phyloP scores from a whole-genome alignment of 441 rosid genomes.

The Biscutella auriculata region DNA sequence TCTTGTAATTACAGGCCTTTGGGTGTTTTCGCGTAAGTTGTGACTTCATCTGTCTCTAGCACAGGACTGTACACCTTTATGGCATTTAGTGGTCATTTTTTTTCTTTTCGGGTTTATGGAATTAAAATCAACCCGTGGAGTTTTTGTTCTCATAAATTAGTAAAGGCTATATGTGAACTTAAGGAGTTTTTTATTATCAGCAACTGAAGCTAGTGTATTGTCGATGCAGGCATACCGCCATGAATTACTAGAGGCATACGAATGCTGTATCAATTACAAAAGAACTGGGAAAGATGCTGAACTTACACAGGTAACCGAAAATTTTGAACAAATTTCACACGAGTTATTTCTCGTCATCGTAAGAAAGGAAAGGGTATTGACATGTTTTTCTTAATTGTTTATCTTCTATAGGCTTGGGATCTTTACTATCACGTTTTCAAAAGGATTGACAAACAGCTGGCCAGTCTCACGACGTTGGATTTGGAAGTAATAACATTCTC shows the following conservation, averaged over 20 bases:
- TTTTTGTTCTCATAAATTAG: not conserved
- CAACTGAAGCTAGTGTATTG: constrained; percentile 13
- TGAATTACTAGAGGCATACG: constrained; percentile 90
- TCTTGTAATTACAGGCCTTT: not conserved
- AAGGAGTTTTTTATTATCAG: not conserved
- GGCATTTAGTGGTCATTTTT: constrained; percentile 1
- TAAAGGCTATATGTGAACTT: constrained; percentile 3
- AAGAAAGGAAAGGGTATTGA: not conserved
- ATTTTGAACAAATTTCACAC: not conserved
- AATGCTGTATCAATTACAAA: constrained; percentile 83
- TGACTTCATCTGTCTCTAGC: constrained; percentile 2
- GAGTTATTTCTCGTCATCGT: constrained; percentile 2
- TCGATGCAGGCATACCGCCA: constrained; percentile 77
- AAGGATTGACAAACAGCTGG: constrained; percentile 94
- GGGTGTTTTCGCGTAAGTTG: not conserved
- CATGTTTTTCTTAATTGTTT: constrained; percentile 11
- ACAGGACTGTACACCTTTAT: not conserved
- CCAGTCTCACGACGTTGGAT: constrained; percentile 82
- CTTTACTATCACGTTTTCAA: constrained; percentile 92
- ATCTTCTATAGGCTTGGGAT: constrained; percentile 87
- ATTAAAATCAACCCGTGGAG: not conserved
- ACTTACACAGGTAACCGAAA: constrained; percentile 73
- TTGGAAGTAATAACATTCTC: constrained; percentile 55
- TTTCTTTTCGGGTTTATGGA: not conserved
- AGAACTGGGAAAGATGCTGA: constrained; percentile 94